Evolutionary conservation across 257 asterid species (phyloP).

Genomic region (Eustoma russellianum): DNA sequence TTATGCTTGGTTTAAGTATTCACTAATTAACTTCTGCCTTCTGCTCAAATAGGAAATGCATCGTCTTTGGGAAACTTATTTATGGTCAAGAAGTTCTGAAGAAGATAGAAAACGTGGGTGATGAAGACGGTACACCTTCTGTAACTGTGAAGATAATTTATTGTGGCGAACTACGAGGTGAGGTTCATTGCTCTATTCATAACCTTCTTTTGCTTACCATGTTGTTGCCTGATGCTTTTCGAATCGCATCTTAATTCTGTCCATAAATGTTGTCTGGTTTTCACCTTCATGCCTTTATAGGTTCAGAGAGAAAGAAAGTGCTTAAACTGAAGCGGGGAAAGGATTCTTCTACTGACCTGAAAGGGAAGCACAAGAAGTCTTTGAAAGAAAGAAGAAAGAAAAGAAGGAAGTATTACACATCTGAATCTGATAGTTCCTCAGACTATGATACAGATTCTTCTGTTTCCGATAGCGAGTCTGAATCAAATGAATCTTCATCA

Average conservation of each 20-base stretch:
- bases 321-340: slow-evolving; percentile 25
- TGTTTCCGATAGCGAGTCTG: slow-evolving; percentile 79
- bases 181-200: slow-evolving; percentile 5
- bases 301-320: slow-evolving; percentile 37
- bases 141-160: slow-evolving; percentile 87
- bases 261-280: not conserved
- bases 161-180: slow-evolving; percentile 85
- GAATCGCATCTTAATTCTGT: not conserved
- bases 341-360: slow-evolving; percentile 33
- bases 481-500: slow-evolving; percentile 50
- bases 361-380: slow-evolving; percentile 75
- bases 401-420: slow-evolving; percentile 63
- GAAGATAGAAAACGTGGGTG: slow-evolving; percentile 82
- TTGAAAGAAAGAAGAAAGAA: slow-evolving; percentile 59
- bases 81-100: slow-evolving; percentile 71
- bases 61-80: slow-evolving; percentile 89
- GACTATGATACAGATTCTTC: slow-evolving; percentile 68
- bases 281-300: slow-evolving; percentile 21
- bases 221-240: not conserved
- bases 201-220: not conserved
- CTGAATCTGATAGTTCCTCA: slow-evolving; percentile 82
- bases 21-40: slow-evolving; percentile 9
- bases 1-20: too few species aligned
- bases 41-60: slow-evolving; percentile 53
- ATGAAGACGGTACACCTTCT: slow-evolving; percentile 74